Conservation (phyloP, 2,329 filamentous ascomycete species). For the Botryotinia narcissicola region DNA sequence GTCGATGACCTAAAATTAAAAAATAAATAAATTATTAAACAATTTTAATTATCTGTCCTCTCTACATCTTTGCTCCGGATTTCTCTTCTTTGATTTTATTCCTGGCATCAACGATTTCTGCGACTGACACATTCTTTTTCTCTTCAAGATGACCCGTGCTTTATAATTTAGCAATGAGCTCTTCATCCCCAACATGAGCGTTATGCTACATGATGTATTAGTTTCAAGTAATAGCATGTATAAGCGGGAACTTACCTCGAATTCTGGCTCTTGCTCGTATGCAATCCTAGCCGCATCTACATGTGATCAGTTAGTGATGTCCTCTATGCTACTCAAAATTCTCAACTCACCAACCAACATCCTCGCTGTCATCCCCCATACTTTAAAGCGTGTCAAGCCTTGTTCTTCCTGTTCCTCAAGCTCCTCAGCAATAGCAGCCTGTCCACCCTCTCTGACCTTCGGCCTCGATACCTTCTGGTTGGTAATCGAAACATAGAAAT, state of each 20-base stretch:
- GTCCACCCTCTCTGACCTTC: constrained; percentile 39
- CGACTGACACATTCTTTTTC: constrained; percentile 48
- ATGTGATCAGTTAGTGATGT: background rate
- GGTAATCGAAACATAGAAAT: constrained; percentile 82
- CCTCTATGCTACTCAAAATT: background rate
- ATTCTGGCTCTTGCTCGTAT: constrained; percentile 78
- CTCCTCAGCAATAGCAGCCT: constrained; percentile 46
- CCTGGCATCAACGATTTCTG: constrained; percentile 45
- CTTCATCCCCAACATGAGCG: constrained; percentile 51
- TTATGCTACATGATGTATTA: constrained; percentile 33
- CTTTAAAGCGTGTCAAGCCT: constrained; percentile 63
- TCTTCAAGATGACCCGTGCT: constrained; percentile 55
- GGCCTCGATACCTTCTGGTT: constrained; percentile 68
- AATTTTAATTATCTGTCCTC: background rate
- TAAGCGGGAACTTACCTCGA: constrained; percentile 58
- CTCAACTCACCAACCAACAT: constrained; percentile 60
- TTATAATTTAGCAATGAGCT: constrained; percentile 57
- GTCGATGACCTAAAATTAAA: constrained; percentile 31
- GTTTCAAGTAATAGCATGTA: background rate
- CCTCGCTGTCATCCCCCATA: constrained; percentile 93
- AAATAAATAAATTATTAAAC: constrained; percentile 35
- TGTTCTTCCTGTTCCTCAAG: constrained; percentile 49
- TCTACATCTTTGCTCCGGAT: constrained; percentile 22
- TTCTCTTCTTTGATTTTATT: constrained; percentile 8
- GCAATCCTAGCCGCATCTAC: constrained; percentile 79